Base-by-base conservation (phyloP, 805 yeast genomes). In the Metschnikowia colocasiae region DNA sequence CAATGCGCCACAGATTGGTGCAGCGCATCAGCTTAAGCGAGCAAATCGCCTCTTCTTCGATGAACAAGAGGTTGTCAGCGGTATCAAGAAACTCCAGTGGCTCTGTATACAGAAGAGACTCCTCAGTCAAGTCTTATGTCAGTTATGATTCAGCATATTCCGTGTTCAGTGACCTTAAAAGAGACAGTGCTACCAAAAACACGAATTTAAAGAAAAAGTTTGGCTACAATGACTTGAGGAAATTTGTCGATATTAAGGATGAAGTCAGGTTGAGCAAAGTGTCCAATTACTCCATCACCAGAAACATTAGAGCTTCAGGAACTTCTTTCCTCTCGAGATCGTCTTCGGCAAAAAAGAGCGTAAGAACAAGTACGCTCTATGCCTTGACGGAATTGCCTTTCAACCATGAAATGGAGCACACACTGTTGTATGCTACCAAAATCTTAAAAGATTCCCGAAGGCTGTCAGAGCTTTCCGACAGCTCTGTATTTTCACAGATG, bases 101-200 rank as follows among this genome's bases (percentile, higher is more conserved):
- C 25, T 67, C 71, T 2, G 45, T 59, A 1, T 57, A 64, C 48
- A 71, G 65, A 46, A 54, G 68, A 45, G 69, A 67, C 27, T 40
- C 43, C 6, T 75, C 81, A 1, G 54, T 62, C 2, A 70, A 71
- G 49, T 82, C 86, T 1, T 81, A 80, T 54, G 53, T 81, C 40
- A 78, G 84, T 33, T 82, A 82, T 51, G 85, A 82, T 58, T 81
- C 86, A 0, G 77, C 75, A 1, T 65, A 76, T 36, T 78, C 84
- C 6, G 49, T 62, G 15, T 53, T 64, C 2, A 41, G 51, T n/a
- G 44, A 50, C 29, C 50, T 57, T 5, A 37, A 46, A 2, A 43
- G 45, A 7, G 51, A 50, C 35, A 52, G 49, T 20, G 53, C 54
- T 12, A 59, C 58, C 3, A 40, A 40, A 23, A 40, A 40, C 16